phyloP scores from a whole-genome alignment of 345 rosid species.

The Combretum micranthum region DNA sequence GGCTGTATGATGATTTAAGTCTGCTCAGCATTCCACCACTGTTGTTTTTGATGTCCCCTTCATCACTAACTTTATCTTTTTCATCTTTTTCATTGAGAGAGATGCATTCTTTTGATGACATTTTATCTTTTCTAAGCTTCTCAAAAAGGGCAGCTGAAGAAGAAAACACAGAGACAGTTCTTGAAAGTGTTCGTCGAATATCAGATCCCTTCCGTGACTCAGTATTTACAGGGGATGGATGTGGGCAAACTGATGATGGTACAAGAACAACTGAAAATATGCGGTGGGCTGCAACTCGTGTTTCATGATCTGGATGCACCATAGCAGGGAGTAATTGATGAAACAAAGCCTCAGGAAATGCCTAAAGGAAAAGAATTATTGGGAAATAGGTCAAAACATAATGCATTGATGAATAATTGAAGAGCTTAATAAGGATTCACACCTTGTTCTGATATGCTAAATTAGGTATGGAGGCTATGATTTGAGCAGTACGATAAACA shows the following conservation, averaged over 20 bases:
- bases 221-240: slow-evolving; percentile 32
- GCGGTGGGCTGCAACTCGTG: slow-evolving; percentile 85
- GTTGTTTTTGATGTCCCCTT: slow-evolving; percentile 28
- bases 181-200: slow-evolving; percentile 72
- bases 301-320: slow-evolving; percentile 95
- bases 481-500: slow-evolving; percentile 92
- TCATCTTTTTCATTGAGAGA: slow-evolving; percentile 33
- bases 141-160: slow-evolving; percentile 98
- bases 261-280: slow-evolving; percentile 93
- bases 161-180: slow-evolving; percentile 95
- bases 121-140: slow-evolving; percentile 62
- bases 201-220: slow-evolving; percentile 45
- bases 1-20: slow-evolving; percentile 52
- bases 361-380: slow-evolving; percentile 32
- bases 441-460: slow-evolving; percentile 78
- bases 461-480: slow-evolving; percentile 82
- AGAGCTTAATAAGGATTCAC: slow-evolving; percentile 3
- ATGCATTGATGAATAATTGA: background rate
- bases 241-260: slow-evolving; percentile 76
- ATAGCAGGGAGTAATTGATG: slow-evolving; percentile 88
- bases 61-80: slow-evolving; percentile 20
- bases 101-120: slow-evolving; percentile 22
- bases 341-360: slow-evolving; percentile 92
- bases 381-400: slow-evolving; percentile 1
- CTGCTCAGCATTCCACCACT: slow-evolving; percentile 38